Evolutionary conservation across 2,329 filamentous ascomycete genomes (phyloP), one percentile per base, ranked within the genome.

Genomic region (Diaporthe eres): DNA sequence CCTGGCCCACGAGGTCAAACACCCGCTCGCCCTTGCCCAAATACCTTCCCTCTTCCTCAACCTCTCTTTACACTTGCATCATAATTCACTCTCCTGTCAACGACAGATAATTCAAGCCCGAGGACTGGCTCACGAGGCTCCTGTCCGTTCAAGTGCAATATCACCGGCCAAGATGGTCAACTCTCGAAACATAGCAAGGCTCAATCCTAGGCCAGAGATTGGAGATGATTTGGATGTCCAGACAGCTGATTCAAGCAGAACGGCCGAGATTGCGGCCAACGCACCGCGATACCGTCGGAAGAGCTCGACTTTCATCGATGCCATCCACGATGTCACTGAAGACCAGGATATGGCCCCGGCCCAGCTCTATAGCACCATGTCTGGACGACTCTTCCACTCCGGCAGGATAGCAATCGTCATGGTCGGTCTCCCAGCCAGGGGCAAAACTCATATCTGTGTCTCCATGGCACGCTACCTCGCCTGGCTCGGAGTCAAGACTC

Each of bases 281-380:
- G 95, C 96, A 76, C 95, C 95, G 75, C 93, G 94, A 79, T 98
- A 98, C 83, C 93, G 96, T 78, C 93, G 97, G 81, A 94, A 95
- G 85, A 98, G 96, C 80, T 98, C 95, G 79, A 98, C 96, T 51
- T 98, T 97, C 84, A 96, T 98, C 81, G 97, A 98, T 88, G 96
- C 95, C 79, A 98, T 98, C 81, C 96, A 98, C 85, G 96, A 98
- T 87, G 89, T 98, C 72, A 92, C 94, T 12, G 94, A 96, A 82
- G 95, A 95, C 81, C 86, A 87, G 78, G 88, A 96, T 80, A 91
- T 98, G 90, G 97, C 97, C 7, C 97, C 97, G 42, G 97, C 97
- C 79, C 97, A 99, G 86, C 90, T 99, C 61, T 99, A 99, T 87
- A 98, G 95, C 84, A 99, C 97, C 72, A 98, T 98, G 90, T 98